Evolutionary conservation across 1,284 basidiomycete genomes (phyloP), one percentile per base, ranked within the genome.

Genomic region (Rhodotorula sp.): DNA sequence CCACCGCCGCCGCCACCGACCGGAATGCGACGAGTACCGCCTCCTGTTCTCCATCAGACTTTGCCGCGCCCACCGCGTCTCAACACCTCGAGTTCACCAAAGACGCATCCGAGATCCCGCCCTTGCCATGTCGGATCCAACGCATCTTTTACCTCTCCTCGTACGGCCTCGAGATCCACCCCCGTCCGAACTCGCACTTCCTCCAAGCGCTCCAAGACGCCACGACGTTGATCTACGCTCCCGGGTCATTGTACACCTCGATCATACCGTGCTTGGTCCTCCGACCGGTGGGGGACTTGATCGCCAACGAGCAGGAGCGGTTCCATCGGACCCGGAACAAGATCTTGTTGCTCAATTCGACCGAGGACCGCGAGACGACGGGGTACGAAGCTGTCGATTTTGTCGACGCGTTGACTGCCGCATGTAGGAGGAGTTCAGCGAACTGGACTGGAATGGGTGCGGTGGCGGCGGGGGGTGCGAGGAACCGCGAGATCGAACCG

Each of bases 261-360:
- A 91, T 98, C 75, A 88, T 97, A 23, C 95, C 96, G 0, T 97
- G 94, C 80, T 85, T 99, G 23, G 90, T 91, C 0, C 83, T 99
- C 21, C 88, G 89, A 64, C 91, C 91, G 8, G 88, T 98, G 7
- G 93, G 90, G 1, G 83, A 86, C 46, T 86, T 87, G 16, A 95
- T 98, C 71, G 91, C 72, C 12, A n/a, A 29, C 26, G 14, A 56
- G n/a, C 54, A 29, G 8, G 26, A 1, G 20, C 69, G 62, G 63
- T 29, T 29, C 29, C 29, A 29, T 29, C 29, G 29, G 29, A 84
- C 97, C 21, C 85, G 86, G 52, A 90, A 89, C 52, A 98, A 97
- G 80, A 86, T 97, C 20, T 82, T 99, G 46, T 85, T 99, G 1
- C 82, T 99, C 68, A 99, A 98, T 80, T 85, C 88, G 21, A 86